Evolutionary conservation across 805 yeast genomes (phyloP), one percentile per base, ranked within the genome.

Genomic region (Starmera amethionina): DNA sequence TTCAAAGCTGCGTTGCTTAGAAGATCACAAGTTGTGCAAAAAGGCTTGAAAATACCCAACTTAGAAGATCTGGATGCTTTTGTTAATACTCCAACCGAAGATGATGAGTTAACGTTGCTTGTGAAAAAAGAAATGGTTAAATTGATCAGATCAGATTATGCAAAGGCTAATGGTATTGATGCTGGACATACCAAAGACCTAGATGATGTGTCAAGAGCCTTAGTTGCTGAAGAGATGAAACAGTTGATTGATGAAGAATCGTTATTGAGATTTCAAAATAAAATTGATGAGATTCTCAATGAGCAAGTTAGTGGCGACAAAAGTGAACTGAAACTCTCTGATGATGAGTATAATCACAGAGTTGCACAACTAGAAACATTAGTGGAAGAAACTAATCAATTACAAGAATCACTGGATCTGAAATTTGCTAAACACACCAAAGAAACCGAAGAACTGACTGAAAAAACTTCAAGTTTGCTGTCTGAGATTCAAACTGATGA

Each of bases 11-110:
- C 58, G 11, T 44, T 60, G 30, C 46, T 60, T 8, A 54, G 75
- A 32, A 50, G 75, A 37, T 71, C 82, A 0, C 67, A 61, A 42
- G 78, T 63, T 2, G 55, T 74, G 1, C 75, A 71, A 48, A 54
- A 56, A 38, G 71, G 64, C 0, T 59, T 77, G 8, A 61, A 64
- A 0, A 59, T 72, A 12, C 77, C 77, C 1, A 37, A 60, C 3
- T 34, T 56, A 8, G 15, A 39, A 47, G 51, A 35, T 10, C 14
- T 10, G 4, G n/a, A 42, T 0, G 19, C 36, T 1, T 9, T 42
- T 8, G 12, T 27, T 3, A 13, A 44, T 9, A 22, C 28, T 2
- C 30, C 41, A 4, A 1, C 10, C 2, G 9, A 14, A 4, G 31
- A 32, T 1, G 14, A 32, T 2, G 3, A 27, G 3, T 35, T 37